These are phyloP conservation scores for Exophiala sp. DNA, from an alignment of 2,329 filamentous ascomycete genomes.

Conservation along the genomic window DNA sequence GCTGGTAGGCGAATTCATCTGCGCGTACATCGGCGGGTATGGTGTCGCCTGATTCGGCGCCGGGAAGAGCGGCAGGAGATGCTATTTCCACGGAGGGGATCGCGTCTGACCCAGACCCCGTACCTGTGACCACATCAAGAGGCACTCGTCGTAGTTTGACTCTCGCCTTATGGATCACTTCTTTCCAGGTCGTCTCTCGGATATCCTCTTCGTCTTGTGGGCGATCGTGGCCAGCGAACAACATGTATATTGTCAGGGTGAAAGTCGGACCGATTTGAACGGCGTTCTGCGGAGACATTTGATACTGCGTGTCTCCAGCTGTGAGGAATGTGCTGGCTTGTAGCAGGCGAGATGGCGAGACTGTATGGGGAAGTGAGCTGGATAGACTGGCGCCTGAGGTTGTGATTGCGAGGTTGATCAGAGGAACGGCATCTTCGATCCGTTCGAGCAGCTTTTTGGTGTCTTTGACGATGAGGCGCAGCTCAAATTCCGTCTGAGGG, in stretches of 20 bases:
- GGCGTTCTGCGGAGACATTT: slow-evolving; percentile 54
- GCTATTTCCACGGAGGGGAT: slow-evolving; percentile 32
- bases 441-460: slow-evolving; percentile 68
- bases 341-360: slow-evolving; percentile 82
- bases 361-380: slow-evolving; percentile 68
- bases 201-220: slow-evolving; percentile 52
- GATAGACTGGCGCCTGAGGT: slow-evolving; percentile 85
- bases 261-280: slow-evolving; percentile 86
- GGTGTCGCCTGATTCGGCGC: slow-evolving; percentile 21
- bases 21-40: slow-evolving; percentile 40
- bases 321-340: slow-evolving; percentile 91
- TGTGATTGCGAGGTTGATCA: slow-evolving; percentile 89
- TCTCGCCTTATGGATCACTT: slow-evolving; percentile 87
- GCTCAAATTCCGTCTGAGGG: slow-evolving; percentile 55
- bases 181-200: slow-evolving; percentile 78
- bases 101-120: slow-evolving; percentile 31
- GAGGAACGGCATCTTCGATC: slow-evolving; percentile 85
- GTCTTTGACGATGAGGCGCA: slow-evolving; percentile 64
- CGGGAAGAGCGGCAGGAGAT: slow-evolving; percentile 1
- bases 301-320: slow-evolving; percentile 78
- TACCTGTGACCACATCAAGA: slow-evolving; percentile 44
- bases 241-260: slow-evolving; percentile 85
- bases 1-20: slow-evolving; percentile 70
- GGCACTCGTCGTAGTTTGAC: slow-evolving; percentile 72
- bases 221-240: slow-evolving; percentile 73